Percentiles rank a stretch among this genome's conserved stretches.
Evolutionary conservation across 169 alveolate genomes (phyloP).

Genomic region (Amoebophrya sp.): DNA sequence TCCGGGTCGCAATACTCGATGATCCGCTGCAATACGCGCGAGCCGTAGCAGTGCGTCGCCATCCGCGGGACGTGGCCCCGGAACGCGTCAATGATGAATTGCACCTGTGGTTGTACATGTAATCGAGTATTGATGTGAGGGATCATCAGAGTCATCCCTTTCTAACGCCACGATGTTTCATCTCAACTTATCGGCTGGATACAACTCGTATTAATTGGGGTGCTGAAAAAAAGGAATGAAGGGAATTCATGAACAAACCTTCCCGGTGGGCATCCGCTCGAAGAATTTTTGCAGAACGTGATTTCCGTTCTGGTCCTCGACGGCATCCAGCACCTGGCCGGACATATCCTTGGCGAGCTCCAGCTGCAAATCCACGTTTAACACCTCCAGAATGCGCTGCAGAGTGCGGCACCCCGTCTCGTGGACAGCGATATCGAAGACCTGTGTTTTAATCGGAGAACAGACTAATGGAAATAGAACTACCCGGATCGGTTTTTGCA

Average conservation of each 20-base stretch:
- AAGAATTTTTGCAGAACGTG: constrained; percentile 63
- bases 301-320: constrained; percentile 65
- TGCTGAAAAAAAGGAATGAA: not conserved
- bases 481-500: no score
- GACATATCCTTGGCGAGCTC: not conserved
- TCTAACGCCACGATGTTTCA: no score
- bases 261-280: constrained; percentile 54
- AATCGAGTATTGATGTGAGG: not conserved
- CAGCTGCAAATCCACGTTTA: not conserved
- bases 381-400: not conserved
- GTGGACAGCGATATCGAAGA: not conserved
- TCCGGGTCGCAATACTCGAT: constrained; percentile 53
- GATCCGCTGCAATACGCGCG: constrained; percentile 60
- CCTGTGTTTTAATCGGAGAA: no score
- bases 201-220: no score
- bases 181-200: no score
- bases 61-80: constrained; percentile 50
- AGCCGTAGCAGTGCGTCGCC: constrained; percentile 59
- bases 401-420: not conserved
- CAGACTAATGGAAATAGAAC: no score
- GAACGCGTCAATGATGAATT: constrained; percentile 50
- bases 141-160: not conserved
- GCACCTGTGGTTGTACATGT: not conserved
- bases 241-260: not conserved
- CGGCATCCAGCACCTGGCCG: not conserved